Base-by-base conservation (phyloP, 2,329 filamentous ascomycete species). In the Exophiala dermatitidis region DNA sequence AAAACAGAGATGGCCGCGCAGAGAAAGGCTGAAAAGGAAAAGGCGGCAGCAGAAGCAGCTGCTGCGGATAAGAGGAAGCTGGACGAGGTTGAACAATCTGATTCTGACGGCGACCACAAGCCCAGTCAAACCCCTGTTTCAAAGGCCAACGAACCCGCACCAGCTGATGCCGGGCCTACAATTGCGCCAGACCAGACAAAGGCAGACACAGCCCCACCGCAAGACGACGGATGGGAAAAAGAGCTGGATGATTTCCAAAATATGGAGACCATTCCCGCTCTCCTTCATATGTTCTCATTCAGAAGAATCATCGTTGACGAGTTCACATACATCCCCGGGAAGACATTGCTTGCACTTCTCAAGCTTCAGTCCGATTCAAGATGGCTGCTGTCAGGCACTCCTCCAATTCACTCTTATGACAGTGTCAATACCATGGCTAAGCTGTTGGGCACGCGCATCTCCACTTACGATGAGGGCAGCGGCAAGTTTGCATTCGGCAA, bases 341-440 rank as follows among this genome's bases (percentile, higher is more conserved):
- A 73, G 46, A 67, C 71, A 47, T 67, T 72, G 54, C 64, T 71
- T 0, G 68, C 71, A 0, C 66, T 81, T 3, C 67, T 73, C 4
- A 68, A 67, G 0, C 61, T 84, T 1, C 63, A 72, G 29, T 74
- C 78, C 7, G 69, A 73, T 40, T 79, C 77, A 38, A 75, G 74
- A 50, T 85, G 82, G 82, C 71, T 82, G 4, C 68, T 86, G 1
- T 85, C 82, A 0, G 83, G 79, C 2, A 86, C 83, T 1, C 82
- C 83, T 1, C 71, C 74, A 0, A 62, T 84, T 2, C 71, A 73
- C 3, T 76, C 79, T 50, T 83, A 83, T 60, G 73, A 75, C 1
- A 79, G 83, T 57, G 70, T 85, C 5, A 79, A 82, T 48, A 73
- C 72, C 10, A 80, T 84, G 53, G 80, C 80, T 0, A 69, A 68